These are phyloP conservation scores for Mucor irregularis DNA, from an alignment of 371 early-diverging fungal species.

Conservation along the genomic window DNA sequence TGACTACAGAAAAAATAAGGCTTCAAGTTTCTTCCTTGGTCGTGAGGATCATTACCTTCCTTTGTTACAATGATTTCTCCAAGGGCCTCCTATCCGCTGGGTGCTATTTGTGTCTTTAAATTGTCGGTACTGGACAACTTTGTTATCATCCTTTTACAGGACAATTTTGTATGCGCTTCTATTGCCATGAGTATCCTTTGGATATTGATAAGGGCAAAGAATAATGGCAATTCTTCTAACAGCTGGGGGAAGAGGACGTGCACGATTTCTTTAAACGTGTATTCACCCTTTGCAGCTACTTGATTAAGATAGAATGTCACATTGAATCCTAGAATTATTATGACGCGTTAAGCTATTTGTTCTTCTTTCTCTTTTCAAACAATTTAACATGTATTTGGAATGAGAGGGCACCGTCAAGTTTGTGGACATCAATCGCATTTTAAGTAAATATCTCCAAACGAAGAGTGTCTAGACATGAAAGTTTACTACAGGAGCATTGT, in stretches of 20 bases:
- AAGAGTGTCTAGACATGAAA: conserved; percentile 14
- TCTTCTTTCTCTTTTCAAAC: neutral
- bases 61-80: conserved; percentile 5
- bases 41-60: too few species aligned
- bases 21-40: too few species aligned
- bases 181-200: conserved; percentile 11
- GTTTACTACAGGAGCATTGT: conserved; percentile 1
- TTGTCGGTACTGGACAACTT: conserved; percentile 4
- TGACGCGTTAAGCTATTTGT: too few species aligned
- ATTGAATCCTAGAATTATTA: too few species aligned
- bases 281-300: conserved; percentile 17
- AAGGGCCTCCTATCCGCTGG: conserved; percentile 3
- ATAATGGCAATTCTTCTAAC: conserved; percentile 18
- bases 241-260: conserved; percentile 23
- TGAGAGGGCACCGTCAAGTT: conserved; percentile 23
- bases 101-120: conserved; percentile 5
- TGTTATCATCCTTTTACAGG: conserved; percentile 1
- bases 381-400: conserved; percentile 21
- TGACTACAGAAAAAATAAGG: too few species aligned
- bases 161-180: neutral
- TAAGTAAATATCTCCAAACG: conserved; percentile 25
- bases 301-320: conserved; percentile 18
- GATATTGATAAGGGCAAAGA: conserved; percentile 18
- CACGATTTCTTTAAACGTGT: conserved; percentile 25
- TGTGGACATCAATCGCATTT: conserved; percentile 28